These are phyloP conservation scores for Cichorium intybus DNA, from an alignment of 140 eudicot genomes.

Conservation along the genomic window DNA sequence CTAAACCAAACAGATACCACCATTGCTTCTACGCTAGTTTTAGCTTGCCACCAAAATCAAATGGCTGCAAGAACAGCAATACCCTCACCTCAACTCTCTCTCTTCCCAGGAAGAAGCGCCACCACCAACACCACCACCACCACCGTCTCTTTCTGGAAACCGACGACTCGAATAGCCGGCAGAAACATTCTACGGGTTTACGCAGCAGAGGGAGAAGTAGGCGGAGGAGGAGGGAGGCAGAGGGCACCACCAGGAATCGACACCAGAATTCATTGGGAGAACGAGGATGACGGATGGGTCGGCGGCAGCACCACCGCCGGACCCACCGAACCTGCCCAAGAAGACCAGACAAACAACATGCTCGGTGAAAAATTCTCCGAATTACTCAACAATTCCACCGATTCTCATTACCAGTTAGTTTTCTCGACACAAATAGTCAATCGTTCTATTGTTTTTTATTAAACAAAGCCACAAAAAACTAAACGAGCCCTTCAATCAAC, in stretches of 20 bases:
- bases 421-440: not conserved
- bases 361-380: slow-evolving; percentile 69
- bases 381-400: slow-evolving; percentile 69
- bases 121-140: slow-evolving; percentile 10
- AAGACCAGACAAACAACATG: slow-evolving; percentile 38
- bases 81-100: slow-evolving; percentile 43
- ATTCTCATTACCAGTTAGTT: slow-evolving; percentile 91
- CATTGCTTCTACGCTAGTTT: slow-evolving; percentile 5
- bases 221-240: slow-evolving; percentile 21
- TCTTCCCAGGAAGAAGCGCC: slow-evolving; percentile 31
- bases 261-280: slow-evolving; percentile 94
- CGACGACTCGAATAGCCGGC: not conserved
- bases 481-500: not conserved
- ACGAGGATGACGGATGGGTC: slow-evolving; percentile 93
- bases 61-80: slow-evolving; percentile 64
- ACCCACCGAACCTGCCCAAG: slow-evolving; percentile 25
- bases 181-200: slow-evolving; percentile 25
- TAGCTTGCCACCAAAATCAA: slow-evolving; percentile 12
- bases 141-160: slow-evolving; percentile 17
- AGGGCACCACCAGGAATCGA: slow-evolving; percentile 68
- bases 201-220: slow-evolving; percentile 35
- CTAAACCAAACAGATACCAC: slow-evolving; percentile 16
- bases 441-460: not conserved
- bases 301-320: slow-evolving; percentile 41
- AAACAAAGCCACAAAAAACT: too few species aligned